These are phyloP conservation scores for Prunus persica DNA, from an alignment of 306 rosid species.

Conservation along the genomic window DNA sequence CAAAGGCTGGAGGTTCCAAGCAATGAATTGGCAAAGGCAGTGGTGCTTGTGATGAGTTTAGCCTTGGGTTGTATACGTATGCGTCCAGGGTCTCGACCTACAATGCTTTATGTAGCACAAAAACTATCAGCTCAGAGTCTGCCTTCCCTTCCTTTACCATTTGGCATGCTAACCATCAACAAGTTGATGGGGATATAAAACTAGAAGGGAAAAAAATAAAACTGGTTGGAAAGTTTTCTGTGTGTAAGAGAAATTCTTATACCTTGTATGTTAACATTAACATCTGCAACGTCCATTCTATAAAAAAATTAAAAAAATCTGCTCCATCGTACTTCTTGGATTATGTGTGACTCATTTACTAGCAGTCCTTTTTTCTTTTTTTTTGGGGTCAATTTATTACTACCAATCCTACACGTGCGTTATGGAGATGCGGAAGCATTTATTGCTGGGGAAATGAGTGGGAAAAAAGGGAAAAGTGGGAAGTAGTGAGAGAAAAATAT, in stretches of 20 bases:
- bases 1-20: conserved; percentile 42
- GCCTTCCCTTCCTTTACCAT: conserved; percentile 18
- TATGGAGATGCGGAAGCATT: no score
- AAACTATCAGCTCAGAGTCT: conserved; percentile 27
- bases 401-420: no score
- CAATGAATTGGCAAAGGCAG: conserved; percentile 20
- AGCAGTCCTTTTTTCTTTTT: no score
- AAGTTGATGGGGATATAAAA: neutral
- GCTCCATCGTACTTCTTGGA: no score
- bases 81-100: conserved; percentile 44
- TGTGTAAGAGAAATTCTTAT: neutral
- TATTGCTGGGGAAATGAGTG: no score
- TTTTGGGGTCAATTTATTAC: no score
- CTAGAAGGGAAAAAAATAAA: neutral
- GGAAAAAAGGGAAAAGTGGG: no score
- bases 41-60: conserved; percentile 30
- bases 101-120: conserved; percentile 53
- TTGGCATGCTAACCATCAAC: conserved; percentile 2
- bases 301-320: no score
- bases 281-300: no score
- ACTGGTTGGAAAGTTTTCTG: neutral
- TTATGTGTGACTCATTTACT: no score
- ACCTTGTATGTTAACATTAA: neutral
- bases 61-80: conserved; percentile 43
- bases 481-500: no score